phyloP scores from a whole-genome alignment of 768 basidiomycete species.

The Leucosporidium creatinivorum region DNA sequence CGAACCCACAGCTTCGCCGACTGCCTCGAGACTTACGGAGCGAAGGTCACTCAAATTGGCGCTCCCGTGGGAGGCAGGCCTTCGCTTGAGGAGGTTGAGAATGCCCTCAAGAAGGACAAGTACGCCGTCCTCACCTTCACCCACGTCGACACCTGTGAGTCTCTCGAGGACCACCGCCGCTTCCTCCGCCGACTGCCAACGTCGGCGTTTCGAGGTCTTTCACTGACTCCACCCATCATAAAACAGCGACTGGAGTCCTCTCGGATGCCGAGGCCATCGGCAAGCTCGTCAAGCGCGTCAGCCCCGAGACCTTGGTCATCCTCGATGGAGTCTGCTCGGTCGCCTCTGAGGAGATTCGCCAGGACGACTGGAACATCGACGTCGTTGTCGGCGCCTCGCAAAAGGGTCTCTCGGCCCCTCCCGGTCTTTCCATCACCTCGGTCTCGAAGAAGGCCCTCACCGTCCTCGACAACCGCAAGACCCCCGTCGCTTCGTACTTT shows the following conservation, averaged over 20 bases:
- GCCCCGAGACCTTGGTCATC: slow-evolving; percentile 76
- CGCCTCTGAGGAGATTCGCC: slow-evolving; percentile 86
- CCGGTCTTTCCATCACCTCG: slow-evolving; percentile 79
- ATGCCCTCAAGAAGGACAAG: slow-evolving; percentile 64
- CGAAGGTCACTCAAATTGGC: slow-evolving; percentile 71
- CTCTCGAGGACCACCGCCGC: background rate
- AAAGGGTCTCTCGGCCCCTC: slow-evolving; percentile 88
- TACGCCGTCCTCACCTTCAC: slow-evolving; percentile 90
- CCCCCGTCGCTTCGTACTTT: slow-evolving; percentile 70
- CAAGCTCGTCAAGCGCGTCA: slow-evolving; percentile 61
- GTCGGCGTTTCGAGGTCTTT: background rate
- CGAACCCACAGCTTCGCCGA: slow-evolving; percentile 31
- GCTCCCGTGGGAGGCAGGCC: slow-evolving; percentile 77
- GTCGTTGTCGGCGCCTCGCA: slow-evolving; percentile 78
- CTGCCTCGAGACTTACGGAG: slow-evolving; percentile 72
- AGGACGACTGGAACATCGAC: slow-evolving; percentile 90
- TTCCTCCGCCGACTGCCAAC: slow-evolving; percentile 51
- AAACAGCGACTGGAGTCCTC: slow-evolving; percentile 57
- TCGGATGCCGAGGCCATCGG: slow-evolving; percentile 73
- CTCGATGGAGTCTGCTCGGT: slow-evolving; percentile 95
- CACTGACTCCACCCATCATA: background rate
- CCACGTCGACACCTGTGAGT: slow-evolving; percentile 74
- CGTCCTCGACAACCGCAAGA: slow-evolving; percentile 57
- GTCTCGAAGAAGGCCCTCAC: slow-evolving; percentile 71
- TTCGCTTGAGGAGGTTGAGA: slow-evolving; percentile 53